These are phyloP conservation scores for Cynanchum wilfordii DNA, from an alignment of 257 asterid species.

Conservation along the genomic window DNA sequence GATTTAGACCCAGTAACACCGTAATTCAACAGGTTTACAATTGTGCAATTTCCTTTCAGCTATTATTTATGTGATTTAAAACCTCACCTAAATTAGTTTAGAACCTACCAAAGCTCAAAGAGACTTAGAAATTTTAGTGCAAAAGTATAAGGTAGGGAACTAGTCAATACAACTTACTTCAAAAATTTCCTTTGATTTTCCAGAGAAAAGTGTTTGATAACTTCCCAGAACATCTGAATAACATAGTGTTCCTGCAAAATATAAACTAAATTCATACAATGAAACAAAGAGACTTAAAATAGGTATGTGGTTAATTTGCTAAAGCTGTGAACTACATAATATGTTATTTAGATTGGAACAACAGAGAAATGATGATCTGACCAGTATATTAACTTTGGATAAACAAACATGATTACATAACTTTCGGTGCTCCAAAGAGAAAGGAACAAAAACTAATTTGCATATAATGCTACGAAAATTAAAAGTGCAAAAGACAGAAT, in stretches of 20 bases:
- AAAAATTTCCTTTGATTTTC: constrained; percentile 71
- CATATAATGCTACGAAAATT: background rate
- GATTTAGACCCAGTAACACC: background rate
- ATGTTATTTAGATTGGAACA: background rate
- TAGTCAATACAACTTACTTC: constrained; percentile 52
- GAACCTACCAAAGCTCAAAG: background rate
- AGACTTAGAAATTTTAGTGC: background rate
- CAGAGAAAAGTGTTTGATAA: constrained; percentile 65
- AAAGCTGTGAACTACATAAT: background rate
- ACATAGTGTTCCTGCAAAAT: constrained; percentile 83
- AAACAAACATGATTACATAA: background rate
- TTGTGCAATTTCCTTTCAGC: background rate
- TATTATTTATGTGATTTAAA: background rate
- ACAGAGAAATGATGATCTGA: background rate
- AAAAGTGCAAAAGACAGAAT: background rate
- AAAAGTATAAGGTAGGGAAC: background rate
- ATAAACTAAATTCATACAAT: constrained; percentile 25
- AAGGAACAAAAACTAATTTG: background rate
- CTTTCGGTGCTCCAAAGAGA: background rate
- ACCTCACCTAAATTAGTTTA: background rate
- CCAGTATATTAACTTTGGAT: background rate
- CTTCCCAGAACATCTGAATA: constrained; percentile 90
- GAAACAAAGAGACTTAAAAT: background rate
- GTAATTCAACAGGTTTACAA: background rate
- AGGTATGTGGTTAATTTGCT: background rate